These are phyloP conservation scores for Aspergillus hancockii DNA, from an alignment of 495 filamentous ascomycete genomes.

Conservation along the genomic window DNA sequence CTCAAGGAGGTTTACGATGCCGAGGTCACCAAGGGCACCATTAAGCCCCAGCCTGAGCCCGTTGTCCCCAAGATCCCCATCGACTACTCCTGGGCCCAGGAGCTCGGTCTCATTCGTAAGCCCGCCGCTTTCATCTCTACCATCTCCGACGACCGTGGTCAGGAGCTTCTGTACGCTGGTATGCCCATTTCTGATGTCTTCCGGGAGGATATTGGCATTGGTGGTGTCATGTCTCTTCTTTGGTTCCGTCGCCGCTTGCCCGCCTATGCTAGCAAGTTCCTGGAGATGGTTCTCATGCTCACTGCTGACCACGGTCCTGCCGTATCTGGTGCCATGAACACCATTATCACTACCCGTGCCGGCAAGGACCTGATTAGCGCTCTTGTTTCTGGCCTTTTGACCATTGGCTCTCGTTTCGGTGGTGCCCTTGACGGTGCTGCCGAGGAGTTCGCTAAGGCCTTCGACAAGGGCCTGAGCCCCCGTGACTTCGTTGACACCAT, in stretches of 20 bases:
- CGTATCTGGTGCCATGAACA: slow-evolving; percentile 99
- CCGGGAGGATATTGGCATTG: slow-evolving; percentile 97
- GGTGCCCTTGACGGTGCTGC: slow-evolving; percentile 97
- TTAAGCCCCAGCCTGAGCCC: slow-evolving; percentile 85
- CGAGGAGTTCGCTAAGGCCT: slow-evolving; percentile 97
- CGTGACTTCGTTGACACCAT: slow-evolving; percentile 98
- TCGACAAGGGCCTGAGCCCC: slow-evolving; percentile 95
- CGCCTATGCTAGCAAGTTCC: slow-evolving; percentile 94
- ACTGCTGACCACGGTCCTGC: slow-evolving; percentile 98
- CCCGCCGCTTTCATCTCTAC: slow-evolving; percentile 99
- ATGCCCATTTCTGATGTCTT: slow-evolving; percentile 99
- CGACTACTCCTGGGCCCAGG: slow-evolving; percentile 99
- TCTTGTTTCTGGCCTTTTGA: slow-evolving; percentile 93
- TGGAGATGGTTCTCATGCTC: slow-evolving; percentile 99
- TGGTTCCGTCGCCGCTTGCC: slow-evolving; percentile 99
- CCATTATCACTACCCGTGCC: slow-evolving; percentile 98
- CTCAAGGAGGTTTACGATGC: slow-evolving; percentile 81
- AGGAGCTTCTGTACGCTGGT: slow-evolving; percentile 97
- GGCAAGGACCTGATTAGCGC: slow-evolving; percentile 98
- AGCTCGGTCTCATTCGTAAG: slow-evolving; percentile 98
- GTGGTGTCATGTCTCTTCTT: slow-evolving; percentile 98
- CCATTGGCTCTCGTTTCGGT: slow-evolving; percentile 97
- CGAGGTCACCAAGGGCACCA: slow-evolving; percentile 77
- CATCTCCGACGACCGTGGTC: slow-evolving; percentile 98
- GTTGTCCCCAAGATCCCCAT: slow-evolving; percentile 98